A percentile compares a stretch with the other conserved stretches of the same genome.
Conservation (phyloP, 345 rosid genomes). For the Populus simonii region DNA sequence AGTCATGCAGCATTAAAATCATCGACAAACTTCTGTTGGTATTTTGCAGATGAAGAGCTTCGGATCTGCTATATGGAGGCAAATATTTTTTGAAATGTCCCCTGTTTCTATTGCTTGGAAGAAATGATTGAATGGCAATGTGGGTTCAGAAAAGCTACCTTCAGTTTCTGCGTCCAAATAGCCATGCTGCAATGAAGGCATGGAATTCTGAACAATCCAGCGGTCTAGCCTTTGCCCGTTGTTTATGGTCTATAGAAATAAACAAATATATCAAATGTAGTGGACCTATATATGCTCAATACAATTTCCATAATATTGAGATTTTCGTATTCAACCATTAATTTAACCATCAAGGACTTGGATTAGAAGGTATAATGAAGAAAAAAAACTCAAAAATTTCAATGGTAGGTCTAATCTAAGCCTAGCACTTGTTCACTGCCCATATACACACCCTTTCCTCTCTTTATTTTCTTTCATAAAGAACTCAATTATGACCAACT, state of each 20-base stretch:
- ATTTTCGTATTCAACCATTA: not conserved
- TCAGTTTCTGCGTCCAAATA: too few relatives aligned
- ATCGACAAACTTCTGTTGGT: not conserved
- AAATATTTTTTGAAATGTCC: slow-evolving; percentile 1
- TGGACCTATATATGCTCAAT: not conserved
- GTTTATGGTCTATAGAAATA: too few relatives aligned
- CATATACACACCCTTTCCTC: not conserved
- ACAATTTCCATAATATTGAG: not conserved
- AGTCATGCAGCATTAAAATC: not conserved
- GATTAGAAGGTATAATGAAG: not conserved
- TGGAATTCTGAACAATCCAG: too few relatives aligned
- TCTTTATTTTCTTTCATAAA: not conserved
- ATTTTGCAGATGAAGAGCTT: slow-evolving; percentile 77
- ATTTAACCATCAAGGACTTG: not conserved
- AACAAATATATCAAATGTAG: too few relatives aligned
- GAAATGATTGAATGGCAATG: too few relatives aligned
- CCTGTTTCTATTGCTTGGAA: too few relatives aligned
- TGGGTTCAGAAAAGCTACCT: too few relatives aligned
- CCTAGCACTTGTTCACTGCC: not conserved
- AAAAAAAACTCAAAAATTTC: not conserved
- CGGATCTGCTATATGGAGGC: slow-evolving; percentile 78
- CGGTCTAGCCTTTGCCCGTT: too few relatives aligned
- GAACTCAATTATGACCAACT: not conserved
- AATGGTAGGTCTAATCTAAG: not conserved
- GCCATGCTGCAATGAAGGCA: too few relatives aligned